A percentile compares a stretch with the other conserved stretches of the same genome.
Conservation (phyloP, 768 basidiomycete species). For the Leccinellum rugosiceps region DNA sequence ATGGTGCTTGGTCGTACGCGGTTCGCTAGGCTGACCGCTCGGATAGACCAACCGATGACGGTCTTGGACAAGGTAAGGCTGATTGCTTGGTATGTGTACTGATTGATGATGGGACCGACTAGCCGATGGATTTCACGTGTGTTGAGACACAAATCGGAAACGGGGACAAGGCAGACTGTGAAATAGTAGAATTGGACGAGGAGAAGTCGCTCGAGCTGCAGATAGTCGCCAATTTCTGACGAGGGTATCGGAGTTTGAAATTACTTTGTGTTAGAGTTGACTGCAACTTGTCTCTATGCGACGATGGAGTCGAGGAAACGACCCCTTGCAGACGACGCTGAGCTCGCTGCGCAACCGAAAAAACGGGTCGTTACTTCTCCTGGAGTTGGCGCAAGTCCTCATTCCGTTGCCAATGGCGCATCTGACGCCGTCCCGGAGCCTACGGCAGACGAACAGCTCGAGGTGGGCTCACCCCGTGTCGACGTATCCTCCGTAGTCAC, state of each 20-base stretch:
- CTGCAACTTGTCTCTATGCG: conserved; percentile 12
- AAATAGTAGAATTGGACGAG: conserved; percentile 57
- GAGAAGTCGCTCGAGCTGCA: background rate
- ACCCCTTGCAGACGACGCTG: conserved; percentile 49
- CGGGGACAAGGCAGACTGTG: conserved; percentile 76
- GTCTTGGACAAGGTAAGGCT: conserved; percentile 62
- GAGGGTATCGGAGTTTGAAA: conserved; percentile 30
- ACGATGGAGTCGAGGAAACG: conserved; percentile 62
- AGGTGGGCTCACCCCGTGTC: conserved; percentile 45
- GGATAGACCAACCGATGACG: conserved; percentile 88
- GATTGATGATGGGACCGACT: conserved; percentile 6
- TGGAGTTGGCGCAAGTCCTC: conserved; percentile 49
- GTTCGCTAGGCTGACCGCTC: conserved; percentile 11
- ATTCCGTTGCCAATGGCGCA: conserved; percentile 37
- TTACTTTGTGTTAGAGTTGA: conserved; percentile 5
- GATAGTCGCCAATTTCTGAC: background rate
- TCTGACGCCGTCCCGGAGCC: conserved; percentile 39
- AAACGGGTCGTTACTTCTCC: conserved; percentile 48
- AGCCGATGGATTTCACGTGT: conserved; percentile 81
- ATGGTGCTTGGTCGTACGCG: too few species aligned
- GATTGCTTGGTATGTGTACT: conserved; percentile 7
- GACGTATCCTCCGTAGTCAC: conserved; percentile 22
- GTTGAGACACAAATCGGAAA: conserved; percentile 93
- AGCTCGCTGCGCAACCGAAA: conserved; percentile 44
- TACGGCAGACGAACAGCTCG: conserved; percentile 54